Conservation (phyloP, 805 yeast species). For the Metschnikowia kofuensis region DNA sequence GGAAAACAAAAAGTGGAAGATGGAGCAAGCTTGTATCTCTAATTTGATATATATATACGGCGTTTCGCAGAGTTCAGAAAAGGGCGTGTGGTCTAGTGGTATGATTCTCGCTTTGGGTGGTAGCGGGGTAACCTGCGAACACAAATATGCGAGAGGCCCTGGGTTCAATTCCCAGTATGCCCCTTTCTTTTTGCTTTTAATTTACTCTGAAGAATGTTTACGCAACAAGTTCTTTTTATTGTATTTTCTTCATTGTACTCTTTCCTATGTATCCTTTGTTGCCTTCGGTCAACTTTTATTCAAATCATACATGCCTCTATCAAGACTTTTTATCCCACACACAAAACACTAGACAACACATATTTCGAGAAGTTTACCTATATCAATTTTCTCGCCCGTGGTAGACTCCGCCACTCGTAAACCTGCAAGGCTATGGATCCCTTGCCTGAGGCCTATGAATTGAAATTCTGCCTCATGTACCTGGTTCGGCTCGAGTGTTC, state of each 20-base stretch:
- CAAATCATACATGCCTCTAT: neutral
- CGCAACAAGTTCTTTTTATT: neutral
- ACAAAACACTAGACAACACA: slow-evolving; percentile 36
- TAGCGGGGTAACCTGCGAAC: neutral
- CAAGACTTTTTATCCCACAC: no score
- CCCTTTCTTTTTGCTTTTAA: slow-evolving; percentile 11
- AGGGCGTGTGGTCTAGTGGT: slow-evolving; percentile 26
- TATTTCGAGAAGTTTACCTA: slow-evolving; percentile 68
- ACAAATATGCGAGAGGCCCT: slow-evolving; percentile 22
- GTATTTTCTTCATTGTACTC: neutral
- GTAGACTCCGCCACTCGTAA: slow-evolving; percentile 60
- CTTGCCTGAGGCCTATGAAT: slow-evolving; percentile 60
- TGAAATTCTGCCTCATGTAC: slow-evolving; percentile 63
- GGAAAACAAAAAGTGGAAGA: no score
- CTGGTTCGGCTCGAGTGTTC: slow-evolving; percentile 57
- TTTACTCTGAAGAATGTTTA: neutral
- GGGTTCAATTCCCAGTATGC: slow-evolving; percentile 25
- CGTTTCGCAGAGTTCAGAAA: no score
- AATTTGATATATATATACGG: no score
- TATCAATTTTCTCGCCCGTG: slow-evolving; percentile 67
- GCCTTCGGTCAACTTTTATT: neutral
- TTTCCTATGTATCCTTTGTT: no score
- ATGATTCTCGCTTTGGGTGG: slow-evolving; percentile 24
- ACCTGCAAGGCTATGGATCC: slow-evolving; percentile 62
- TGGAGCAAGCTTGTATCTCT: no score